A percentile compares a stretch with the other conserved stretches of the same genome.
Conservation (phyloP, 2,329 filamentous ascomycete species). For the Alternaria longipes region DNA sequence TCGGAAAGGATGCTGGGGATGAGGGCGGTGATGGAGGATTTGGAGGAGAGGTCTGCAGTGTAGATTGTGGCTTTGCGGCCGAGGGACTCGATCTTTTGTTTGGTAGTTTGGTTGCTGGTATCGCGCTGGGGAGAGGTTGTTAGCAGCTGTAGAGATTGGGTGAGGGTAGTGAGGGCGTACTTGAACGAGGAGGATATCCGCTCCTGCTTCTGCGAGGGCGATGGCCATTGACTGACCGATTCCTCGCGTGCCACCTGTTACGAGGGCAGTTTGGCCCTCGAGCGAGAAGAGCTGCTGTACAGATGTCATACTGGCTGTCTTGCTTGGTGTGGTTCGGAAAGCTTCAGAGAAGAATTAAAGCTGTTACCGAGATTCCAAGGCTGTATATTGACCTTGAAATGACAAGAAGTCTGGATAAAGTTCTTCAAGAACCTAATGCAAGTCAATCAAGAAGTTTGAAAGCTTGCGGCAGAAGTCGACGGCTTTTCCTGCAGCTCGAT, state of each 20-base stretch:
- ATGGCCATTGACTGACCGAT: conserved; percentile 62
- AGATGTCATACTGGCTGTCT: conserved; percentile 35
- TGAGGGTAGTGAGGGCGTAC: conserved; percentile 37
- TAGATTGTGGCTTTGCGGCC: conserved; percentile 74
- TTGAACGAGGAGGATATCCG: conserved; percentile 61
- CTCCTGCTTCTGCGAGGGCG: conserved; percentile 61
- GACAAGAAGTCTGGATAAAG: neutral
- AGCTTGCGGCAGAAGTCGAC: conserved; percentile 13
- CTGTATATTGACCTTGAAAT: neutral
- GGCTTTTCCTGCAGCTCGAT: conserved; percentile 17
- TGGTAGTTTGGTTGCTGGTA: conserved; percentile 65
- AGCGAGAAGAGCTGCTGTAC: conserved; percentile 59
- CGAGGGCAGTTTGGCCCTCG: conserved; percentile 59
- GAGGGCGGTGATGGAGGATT: conserved; percentile 68
- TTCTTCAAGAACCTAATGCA: neutral
- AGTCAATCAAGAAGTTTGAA: neutral
- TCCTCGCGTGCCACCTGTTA: conserved; percentile 61
- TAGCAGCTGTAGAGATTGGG: neutral
- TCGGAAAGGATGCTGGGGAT: conserved; percentile 69
- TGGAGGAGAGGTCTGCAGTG: conserved; percentile 72
- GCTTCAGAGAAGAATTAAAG: neutral
- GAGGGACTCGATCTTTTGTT: conserved; percentile 68
- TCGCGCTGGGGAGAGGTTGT: conserved; percentile 58
- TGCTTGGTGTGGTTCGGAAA: conserved; percentile 15
- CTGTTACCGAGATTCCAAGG: neutral